Base-by-base conservation (phyloP, 2,329 filamentous ascomycete species). In the Pestalotiopsis sp. region DNA sequence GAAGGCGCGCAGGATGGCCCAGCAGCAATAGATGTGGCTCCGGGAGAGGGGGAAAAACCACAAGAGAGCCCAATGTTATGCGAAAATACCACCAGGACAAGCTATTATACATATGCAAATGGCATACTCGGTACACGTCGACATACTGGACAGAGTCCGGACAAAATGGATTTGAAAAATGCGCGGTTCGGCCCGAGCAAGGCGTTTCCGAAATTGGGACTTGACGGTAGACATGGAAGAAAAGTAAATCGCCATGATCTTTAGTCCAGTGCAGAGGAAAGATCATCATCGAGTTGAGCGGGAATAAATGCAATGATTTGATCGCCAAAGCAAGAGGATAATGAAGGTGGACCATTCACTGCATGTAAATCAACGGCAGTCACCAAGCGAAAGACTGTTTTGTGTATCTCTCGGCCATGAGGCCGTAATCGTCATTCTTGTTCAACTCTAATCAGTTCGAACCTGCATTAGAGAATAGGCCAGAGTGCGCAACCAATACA, bases 1-100 rank as follows among this genome's bases (percentile, higher is more conserved):
- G 75, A 93, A 91, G 81, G 91, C 95, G 41, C 91, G 91, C 84
- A 90, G 85, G 77, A 84, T 97, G 80, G 49, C 59, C 3, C 59
- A 62, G 31, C 31, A 36, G 59, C 25, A 36, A 39, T 62, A 20
- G 38, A 2, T 3, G 20, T 7, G 17, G 45, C 14, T n/a, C n/a
- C n/a, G n/a, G n/a, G n/a, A n/a, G n/a, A n/a, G n/a, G n/a, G n/a
- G n/a, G n/a, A n/a, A n/a, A n/a, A n/a, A n/a, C n/a, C n/a, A n/a
- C n/a, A n/a, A n/a, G n/a, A n/a, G n/a, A n/a, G n/a, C n/a, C n/a
- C 45, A n/a, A n/a, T 20, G 6, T 9, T 6, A 4, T n/a, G 45
- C 20, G 14, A 52, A 23, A n/a, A n/a, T 9, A n/a, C 17, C 5
- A 3, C 11, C 17, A 23, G 45, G 45, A 17, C 17, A 49, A 23